A percentile compares a stretch with the other conserved stretches of the same genome.
Evolutionary conservation across 352 stramenopile genomes (phyloP).

Genomic region (Globisporangium yorkense): DNA sequence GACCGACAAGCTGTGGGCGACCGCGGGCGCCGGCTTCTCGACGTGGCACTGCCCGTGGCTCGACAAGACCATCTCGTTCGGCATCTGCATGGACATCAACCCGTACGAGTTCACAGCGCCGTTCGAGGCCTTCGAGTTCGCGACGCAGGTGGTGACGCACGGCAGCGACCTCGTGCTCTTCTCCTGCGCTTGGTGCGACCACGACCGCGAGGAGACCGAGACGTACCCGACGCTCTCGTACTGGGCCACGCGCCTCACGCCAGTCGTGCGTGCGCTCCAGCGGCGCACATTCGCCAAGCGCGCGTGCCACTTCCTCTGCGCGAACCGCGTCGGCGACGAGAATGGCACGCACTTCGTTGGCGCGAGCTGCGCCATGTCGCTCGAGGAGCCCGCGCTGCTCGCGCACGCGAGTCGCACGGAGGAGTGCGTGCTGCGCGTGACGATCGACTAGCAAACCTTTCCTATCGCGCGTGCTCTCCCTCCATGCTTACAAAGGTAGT

Average conservation of each 20-base stretch:
- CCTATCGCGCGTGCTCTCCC: too few species aligned
- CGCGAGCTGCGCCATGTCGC: slow-evolving; percentile 65
- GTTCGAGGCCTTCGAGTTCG: slow-evolving; percentile 72
- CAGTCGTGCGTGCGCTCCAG: slow-evolving; percentile 41
- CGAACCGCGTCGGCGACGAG: slow-evolving; percentile 73
- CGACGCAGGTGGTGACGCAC: slow-evolving; percentile 33
- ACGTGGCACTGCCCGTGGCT: slow-evolving; percentile 77
- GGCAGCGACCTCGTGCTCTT: slow-evolving; percentile 76
- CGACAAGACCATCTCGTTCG: slow-evolving; percentile 70
- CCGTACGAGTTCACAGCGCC: slow-evolving; percentile 70
- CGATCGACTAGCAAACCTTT: background rate
- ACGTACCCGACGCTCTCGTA: slow-evolving; percentile 57
- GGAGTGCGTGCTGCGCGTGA: slow-evolving; percentile 49
- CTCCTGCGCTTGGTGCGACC: slow-evolving; percentile 79
- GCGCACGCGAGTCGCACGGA: slow-evolving; percentile 39
- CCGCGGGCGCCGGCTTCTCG: slow-evolving; percentile 46
- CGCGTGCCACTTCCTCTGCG: slow-evolving; percentile 69
- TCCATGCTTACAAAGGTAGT: too few species aligned
- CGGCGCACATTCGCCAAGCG: slow-evolving; percentile 28
- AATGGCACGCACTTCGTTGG: slow-evolving; percentile 81
- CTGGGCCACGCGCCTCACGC: slow-evolving; percentile 61
- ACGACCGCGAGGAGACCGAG: slow-evolving; percentile 41
- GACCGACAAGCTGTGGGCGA: slow-evolving; percentile 80
- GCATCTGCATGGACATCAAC: slow-evolving; percentile 91
- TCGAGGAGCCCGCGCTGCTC: slow-evolving; percentile 51